Evolutionary conservation across 257 asterid genomes (phyloP).

Genomic region (Solanum bulbocastanum): DNA sequence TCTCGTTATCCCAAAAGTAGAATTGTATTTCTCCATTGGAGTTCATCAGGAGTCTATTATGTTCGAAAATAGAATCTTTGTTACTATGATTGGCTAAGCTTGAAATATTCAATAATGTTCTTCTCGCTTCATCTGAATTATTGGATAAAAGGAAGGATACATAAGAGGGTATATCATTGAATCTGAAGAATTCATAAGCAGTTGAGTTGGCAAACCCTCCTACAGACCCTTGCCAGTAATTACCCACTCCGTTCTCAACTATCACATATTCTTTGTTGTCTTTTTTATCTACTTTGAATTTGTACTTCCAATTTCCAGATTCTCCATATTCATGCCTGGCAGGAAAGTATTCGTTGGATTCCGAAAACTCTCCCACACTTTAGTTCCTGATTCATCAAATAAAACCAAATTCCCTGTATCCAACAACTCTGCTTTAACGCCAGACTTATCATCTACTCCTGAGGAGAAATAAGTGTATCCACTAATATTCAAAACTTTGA

Average conservation of each 20-base stretch:
- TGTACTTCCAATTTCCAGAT: constrained; percentile 2
- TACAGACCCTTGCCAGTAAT: neutral
- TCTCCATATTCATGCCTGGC: constrained; percentile 28
- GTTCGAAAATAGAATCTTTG: neutral
- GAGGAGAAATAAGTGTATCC: neutral
- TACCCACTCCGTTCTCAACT: neutral
- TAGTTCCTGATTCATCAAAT: neutral
- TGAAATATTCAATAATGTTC: neutral
- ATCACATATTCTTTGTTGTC: neutral
- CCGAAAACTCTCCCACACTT: constrained; percentile 33
- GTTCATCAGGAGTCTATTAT: constrained; percentile 17
- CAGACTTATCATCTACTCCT: neutral
- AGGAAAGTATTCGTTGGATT: constrained; percentile 34
- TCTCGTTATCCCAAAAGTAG: neutral
- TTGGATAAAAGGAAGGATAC: constrained; percentile 1
- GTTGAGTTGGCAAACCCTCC: neutral
- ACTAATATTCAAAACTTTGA: neutral
- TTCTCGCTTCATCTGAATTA: neutral
- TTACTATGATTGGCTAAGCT: neutral
- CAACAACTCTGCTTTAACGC: constrained; percentile 15
- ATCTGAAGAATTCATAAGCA: no score
- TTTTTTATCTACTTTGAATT: constrained; percentile 1
- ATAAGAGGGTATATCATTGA: neutral
- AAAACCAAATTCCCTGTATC: constrained; percentile 36
- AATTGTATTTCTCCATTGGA: constrained; percentile 18